These are phyloP conservation scores for Apiospora koreana DNA, from an alignment of 2,329 filamentous ascomycete genomes.

Conservation along the genomic window DNA sequence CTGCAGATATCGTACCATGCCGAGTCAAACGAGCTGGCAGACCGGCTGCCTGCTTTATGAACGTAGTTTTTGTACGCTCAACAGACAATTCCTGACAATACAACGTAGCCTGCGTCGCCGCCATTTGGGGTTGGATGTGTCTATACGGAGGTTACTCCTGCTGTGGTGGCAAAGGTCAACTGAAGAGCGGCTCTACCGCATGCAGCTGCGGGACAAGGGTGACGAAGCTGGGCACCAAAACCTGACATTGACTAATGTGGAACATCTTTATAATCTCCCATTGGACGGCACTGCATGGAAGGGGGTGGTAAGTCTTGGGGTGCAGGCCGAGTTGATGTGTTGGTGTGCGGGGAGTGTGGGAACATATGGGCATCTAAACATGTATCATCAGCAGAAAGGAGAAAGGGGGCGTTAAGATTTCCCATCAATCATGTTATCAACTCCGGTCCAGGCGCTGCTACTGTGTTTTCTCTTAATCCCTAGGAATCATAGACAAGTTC, in stretches of 20 bases:
- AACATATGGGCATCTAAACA: neutral
- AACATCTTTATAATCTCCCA: neutral
- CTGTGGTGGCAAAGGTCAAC: neutral
- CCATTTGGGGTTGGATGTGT: neutral
- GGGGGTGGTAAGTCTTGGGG: neutral
- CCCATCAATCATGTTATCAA: conserved; percentile 8
- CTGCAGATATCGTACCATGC: neutral
- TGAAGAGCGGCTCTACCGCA: neutral
- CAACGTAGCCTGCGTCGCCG: no score
- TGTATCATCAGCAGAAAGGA: neutral
- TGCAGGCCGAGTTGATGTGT: neutral
- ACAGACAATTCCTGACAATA: neutral
- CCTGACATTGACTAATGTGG: conserved; percentile 2
- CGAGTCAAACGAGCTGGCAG: neutral
- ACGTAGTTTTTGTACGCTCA: neutral
- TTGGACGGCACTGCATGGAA: neutral
- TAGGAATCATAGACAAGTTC: neutral
- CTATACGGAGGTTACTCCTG: neutral
- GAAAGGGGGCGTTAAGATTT: neutral
- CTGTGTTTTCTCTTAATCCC: neutral
- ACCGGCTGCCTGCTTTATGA: neutral
- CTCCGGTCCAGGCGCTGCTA: neutral
- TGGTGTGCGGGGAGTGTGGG: neutral
- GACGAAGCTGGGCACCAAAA: neutral
- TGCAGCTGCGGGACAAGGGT: neutral